Evolutionary conservation across 306 rosid genomes (phyloP), one percentile per base, ranked within the genome.

Genomic region (Crataegus laevigata): DNA sequence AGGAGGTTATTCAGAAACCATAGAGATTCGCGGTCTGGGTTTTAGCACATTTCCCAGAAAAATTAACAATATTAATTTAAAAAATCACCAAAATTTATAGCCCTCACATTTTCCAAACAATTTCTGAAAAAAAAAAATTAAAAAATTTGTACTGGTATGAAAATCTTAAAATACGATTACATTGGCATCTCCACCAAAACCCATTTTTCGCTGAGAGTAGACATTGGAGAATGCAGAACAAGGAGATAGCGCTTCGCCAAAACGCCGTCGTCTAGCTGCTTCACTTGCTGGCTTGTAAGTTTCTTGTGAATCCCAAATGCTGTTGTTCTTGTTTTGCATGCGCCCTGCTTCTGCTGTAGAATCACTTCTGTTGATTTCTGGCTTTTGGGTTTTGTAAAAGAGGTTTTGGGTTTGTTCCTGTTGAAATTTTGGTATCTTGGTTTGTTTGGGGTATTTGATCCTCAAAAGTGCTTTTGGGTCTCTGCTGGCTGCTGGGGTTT

Each of bases 21-120:
- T 73, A 45, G n/a, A 60, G 69, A 61, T 61, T 43, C 77, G 69
- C 69, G 38, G 25, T 66, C n/a, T 28, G 14, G 30, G 77, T 73
- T 47, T 60, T 30, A 43, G 77, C 30, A 18, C 69, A 13, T 11
- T 43, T 47, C 68, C 60, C 77, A 73, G 28, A 38, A 42, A 18
- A 60, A 73, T 5, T 3, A 40, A 60, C 59, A 21, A 24, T 60
- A 17, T n/a, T 7, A 1, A 2, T n/a, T 70, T 6, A 2, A 4
- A 24, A 36, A 38, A n/a, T 22, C n/a, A 4, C 54, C 3, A 40
- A 67, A 13, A 12, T 61, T 73, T 61, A 68, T 32, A 59, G 43
- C 76, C 52, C 47, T 28, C 61, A 61, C 77, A 52, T 73, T 61
- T 28, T 61, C 60, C n/a, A 5, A 15, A 18, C 54, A 50, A 18